Base-by-base conservation (phyloP, 257 asterid genomes). In the Apocynum venetum region DNA sequence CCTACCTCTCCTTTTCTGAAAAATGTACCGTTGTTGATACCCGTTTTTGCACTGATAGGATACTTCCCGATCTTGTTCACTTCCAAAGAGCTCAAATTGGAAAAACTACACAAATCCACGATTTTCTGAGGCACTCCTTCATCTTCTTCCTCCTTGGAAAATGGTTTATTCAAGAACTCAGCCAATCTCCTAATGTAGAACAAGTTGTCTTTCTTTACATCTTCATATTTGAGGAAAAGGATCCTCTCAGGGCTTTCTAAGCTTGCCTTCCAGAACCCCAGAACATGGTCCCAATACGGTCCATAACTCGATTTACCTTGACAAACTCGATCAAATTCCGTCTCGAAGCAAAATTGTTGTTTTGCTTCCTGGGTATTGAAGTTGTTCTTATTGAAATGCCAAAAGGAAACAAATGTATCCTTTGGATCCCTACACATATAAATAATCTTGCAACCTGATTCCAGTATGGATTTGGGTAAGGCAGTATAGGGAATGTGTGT, bases 351-450 rank as follows among this genome's bases (percentile, higher is more conserved):
- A 49, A 35, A 4, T 8, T 20, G 6, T 0, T 59, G 36, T 4
- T 15, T 12, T 14, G 17, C 0, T 47, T 71, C 20, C 44, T 49
- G 8, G 53, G 55, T 20, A 6, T 4, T 4, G 60, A 55, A 4
- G 7, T 3, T 14, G 1, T 20, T 74, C 66, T 80, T 74, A 44
- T 51, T 48, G 2, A 79, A 86, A 41, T 84, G 82, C 86, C 87
- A 86, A 0, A 53, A 47, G 2, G 86, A 84, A 14, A 86, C 31
- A n/a, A 86, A 76, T n/a, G 84, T 80, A 75, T 86, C 89, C 56
- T 81, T 83, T 5, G 88, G 89, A 60, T 84, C 81, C 46, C 88
- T 59, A 4, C 86, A 80, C 17, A 86, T 43, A 19, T 86, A 84
- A 12, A 86, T 69, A 0, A 86, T 8, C 7, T 80, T 83, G 41